Conservation (phyloP, 2,329 filamentous ascomycete species). For the Coccinonectria pachysandricola region DNA sequence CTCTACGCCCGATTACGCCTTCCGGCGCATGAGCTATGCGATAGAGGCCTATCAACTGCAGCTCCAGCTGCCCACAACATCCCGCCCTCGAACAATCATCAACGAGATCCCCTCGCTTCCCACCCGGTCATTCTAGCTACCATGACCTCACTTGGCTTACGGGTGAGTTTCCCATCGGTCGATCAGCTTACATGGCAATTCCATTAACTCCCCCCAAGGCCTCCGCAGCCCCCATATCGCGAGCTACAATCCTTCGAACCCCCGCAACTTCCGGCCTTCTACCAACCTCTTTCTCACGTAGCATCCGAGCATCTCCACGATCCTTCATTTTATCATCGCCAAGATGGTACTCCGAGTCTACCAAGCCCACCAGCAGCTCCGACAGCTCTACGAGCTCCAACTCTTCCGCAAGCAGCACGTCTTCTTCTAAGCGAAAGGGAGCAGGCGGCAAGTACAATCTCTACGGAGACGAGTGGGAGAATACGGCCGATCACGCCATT, state of each 20-base stretch:
- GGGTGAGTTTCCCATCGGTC: slow-evolving; percentile 7
- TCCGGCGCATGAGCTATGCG: slow-evolving; percentile 6
- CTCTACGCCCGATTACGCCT: slow-evolving; percentile 1
- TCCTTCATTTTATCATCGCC: slow-evolving; percentile 1
- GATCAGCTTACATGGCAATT: slow-evolving; percentile 6
- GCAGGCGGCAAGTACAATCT: slow-evolving; percentile 24
- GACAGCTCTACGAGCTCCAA: slow-evolving; percentile 3
- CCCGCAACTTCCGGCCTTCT: slow-evolving; percentile 6
- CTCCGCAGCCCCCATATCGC: slow-evolving; percentile 7
- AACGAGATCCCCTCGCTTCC: neutral
- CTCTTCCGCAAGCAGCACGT: slow-evolving; percentile 8
- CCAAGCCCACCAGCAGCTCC: no score
- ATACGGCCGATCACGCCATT: slow-evolving; percentile 30
- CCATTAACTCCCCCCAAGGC: slow-evolving; percentile 10
- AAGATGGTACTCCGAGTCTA: slow-evolving; percentile 15
- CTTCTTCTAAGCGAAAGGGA: slow-evolving; percentile 15
- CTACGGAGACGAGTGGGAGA: slow-evolving; percentile 33
- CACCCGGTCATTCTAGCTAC: neutral
- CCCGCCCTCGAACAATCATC: slow-evolving; percentile 1
- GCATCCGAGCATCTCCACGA: slow-evolving; percentile 4
- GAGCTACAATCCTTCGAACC: slow-evolving; percentile 12
- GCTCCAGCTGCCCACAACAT: slow-evolving; percentile 9
- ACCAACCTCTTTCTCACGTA: slow-evolving; percentile 4
- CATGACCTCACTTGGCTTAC: slow-evolving; percentile 16
- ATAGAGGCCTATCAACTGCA: slow-evolving; percentile 8